Conservation (phyloP, 176 grass and related monocot species). For the Themeda triandra region DNA sequence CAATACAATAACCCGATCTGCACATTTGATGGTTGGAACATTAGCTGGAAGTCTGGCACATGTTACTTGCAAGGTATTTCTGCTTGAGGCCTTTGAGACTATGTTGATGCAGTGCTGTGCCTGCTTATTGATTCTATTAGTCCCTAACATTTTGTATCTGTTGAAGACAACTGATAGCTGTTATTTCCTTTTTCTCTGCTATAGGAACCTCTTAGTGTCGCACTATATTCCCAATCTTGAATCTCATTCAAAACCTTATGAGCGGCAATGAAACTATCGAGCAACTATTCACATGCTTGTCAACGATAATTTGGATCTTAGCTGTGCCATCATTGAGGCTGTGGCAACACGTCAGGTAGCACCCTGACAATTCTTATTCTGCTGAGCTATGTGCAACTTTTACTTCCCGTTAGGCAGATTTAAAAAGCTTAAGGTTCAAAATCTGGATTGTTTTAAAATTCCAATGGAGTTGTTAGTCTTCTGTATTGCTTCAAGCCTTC, state of each 20-base stretch:
- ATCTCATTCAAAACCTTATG: conserved; percentile 59
- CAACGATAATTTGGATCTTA: conserved; percentile 84
- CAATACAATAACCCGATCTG: conserved; percentile 58
- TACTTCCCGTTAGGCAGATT: background rate
- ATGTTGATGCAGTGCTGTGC: background rate
- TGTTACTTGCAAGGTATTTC: conserved; percentile 89
- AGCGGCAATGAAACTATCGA: conserved; percentile 59
- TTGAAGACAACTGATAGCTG: background rate
- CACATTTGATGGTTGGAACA: conserved; percentile 76
- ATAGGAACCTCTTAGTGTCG: conserved; percentile 76
- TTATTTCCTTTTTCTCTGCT: conserved; percentile 19
- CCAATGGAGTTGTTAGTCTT: background rate
- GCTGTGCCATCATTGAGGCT: conserved; percentile 76
- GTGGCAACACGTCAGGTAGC: conserved; percentile 69
- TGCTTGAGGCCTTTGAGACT: background rate
- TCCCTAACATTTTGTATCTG: conserved; percentile 16
- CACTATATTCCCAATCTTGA: conserved; percentile 63
- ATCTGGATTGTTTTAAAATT: conserved; percentile 8
- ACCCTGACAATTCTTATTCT: conserved; percentile 14
- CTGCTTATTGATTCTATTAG: conserved; percentile 5
- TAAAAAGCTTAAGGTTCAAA: background rate
- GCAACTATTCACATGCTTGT: conserved; percentile 62
- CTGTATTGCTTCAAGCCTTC: background rate
- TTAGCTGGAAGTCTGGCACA: conserved; percentile 88
- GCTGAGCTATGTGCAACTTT: conserved; percentile 4